Evolutionary conservation across 2,329 filamentous ascomycete species (phyloP), one percentile per base, ranked within the genome.

Genomic region (Allantophomopsis cytisporea): DNA sequence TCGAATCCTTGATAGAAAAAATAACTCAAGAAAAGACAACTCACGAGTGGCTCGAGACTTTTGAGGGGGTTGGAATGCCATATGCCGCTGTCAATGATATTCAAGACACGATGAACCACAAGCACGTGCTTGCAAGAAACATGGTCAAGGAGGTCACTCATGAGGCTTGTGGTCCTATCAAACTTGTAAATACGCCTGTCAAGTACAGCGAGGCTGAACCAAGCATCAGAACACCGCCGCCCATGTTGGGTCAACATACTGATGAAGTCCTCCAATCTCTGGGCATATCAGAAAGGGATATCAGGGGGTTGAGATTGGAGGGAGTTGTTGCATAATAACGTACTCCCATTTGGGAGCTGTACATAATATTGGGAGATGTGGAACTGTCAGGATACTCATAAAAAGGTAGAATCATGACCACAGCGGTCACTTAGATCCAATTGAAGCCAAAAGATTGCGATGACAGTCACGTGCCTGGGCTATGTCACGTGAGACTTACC

Each of bases 21-120:
- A 68, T 84, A 35, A 93, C 85, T 1, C 64, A 63, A 39, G 75
- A 76, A 39, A 86, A 79, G 63, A 93, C 84, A 3, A 98, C 91
- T 0, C 64, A 79, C 47, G 80, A 95, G 55, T 96, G 91, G 89
- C 67, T 96, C 3, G 73, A 80, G 1, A 65, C 88, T 1, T 79
- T 95, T 35, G 86, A 95, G 52, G 87, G 85, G n/a, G 83, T 74
- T 42, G 91, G 91, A 5, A 79, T 98, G 79, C 91, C 91, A 0
- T 98, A 91, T 54, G 83, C 89, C 1, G 86, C 89, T 1, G 83
- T 98, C 50, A 98, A 96, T 54, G 89, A 98, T 54, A 77, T 98
- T 7, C 82, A 91, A 58, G 73, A 69, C 15, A 85, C 91, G 0
- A 64, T 98, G 39, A 79, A 82, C 44, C 87, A 95, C 55, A 73